These are phyloP conservation scores for Hansenula anomala DNA, from an alignment of 1,139 yeast genomes.

Conservation along the genomic window DNA sequence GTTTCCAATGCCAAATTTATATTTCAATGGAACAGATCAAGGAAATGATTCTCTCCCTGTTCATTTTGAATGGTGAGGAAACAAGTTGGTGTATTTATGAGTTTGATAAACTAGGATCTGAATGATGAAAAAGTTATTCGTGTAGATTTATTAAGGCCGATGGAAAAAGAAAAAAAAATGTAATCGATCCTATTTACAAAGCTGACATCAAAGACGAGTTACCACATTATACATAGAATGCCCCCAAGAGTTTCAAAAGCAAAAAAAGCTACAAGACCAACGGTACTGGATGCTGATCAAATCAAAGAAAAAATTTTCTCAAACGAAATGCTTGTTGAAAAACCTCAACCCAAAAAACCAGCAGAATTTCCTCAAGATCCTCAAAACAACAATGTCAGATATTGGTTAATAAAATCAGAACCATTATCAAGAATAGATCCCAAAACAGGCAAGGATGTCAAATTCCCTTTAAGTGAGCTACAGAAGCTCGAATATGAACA, in stretches of 20 bases:
- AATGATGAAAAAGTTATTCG: too few species aligned
- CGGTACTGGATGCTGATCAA: too few species aligned
- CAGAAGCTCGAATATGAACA: conserved; percentile 32
- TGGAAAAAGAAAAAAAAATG: too few species aligned
- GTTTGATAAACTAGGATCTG: too few species aligned
- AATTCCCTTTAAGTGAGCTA: conserved; percentile 41
- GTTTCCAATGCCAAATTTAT: background rate
- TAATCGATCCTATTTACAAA: too few species aligned
- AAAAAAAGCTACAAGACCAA: background rate
- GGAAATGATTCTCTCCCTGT: background rate
- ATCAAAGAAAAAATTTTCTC: conserved; percentile 2
- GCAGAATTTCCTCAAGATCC: conserved; percentile 18
- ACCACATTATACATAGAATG: too few species aligned
- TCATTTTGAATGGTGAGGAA: background rate
- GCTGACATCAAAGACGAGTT: too few species aligned
- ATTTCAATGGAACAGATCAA: background rate
- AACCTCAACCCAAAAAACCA: conserved; percentile 22
- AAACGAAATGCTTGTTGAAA: conserved; percentile 4
- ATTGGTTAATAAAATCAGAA: conserved; percentile 52
- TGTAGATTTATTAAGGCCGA: too few species aligned
- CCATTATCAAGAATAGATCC: conserved; percentile 42
- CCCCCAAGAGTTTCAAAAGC: conserved; percentile 5
- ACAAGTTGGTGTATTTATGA: too few species aligned
- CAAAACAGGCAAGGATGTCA: conserved; percentile 40
- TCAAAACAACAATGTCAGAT: conserved; percentile 24